These are phyloP conservation scores for Bipolaris bicolor DNA, from an alignment of 2,329 filamentous ascomycete species.

Conservation along the genomic window DNA sequence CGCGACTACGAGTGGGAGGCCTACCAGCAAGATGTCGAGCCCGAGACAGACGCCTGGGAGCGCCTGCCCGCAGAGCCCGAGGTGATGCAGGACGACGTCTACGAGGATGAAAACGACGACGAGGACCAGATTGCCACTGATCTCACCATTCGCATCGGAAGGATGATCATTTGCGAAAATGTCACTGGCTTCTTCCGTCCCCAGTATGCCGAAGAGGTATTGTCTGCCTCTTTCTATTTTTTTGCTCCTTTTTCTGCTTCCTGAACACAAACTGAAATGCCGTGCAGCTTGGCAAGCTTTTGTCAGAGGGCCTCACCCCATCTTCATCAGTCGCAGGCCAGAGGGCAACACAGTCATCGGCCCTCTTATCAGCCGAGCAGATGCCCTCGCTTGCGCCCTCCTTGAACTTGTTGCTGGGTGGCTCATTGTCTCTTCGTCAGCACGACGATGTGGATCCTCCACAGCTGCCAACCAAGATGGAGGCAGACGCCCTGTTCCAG, in stretches of 20 bases:
- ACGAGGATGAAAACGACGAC: conserved; percentile 48
- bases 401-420: conserved; percentile 43
- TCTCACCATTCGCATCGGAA: conserved; percentile 47
- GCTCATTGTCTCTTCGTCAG: conserved; percentile 37
- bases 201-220: conserved; percentile 51
- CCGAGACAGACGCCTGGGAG: conserved; percentile 47
- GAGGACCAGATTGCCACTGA: conserved; percentile 48
- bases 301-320: conserved; percentile 41
- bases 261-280: conserved; percentile 34
- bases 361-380: conserved; percentile 45
- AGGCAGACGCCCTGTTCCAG: conserved; percentile 44
- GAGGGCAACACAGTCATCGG: conserved; percentile 44
- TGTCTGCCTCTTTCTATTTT: conserved; percentile 20
- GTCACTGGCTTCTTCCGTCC: conserved; percentile 48
- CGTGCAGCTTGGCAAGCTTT: conserved; percentile 47
- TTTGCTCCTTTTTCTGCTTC: not conserved
- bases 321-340: conserved; percentile 46
- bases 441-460: conserved; percentile 39
- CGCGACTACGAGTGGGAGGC: conserved; percentile 50
- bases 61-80: conserved; percentile 45
- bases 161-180: conserved; percentile 51
- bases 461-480: conserved; percentile 44
- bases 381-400: conserved; percentile 48
- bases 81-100: conserved; percentile 47
- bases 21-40: conserved; percentile 48